These are phyloP conservation scores for Tylopilus felleus DNA, from an alignment of 768 basidiomycete genomes.

Conservation along the genomic window DNA sequence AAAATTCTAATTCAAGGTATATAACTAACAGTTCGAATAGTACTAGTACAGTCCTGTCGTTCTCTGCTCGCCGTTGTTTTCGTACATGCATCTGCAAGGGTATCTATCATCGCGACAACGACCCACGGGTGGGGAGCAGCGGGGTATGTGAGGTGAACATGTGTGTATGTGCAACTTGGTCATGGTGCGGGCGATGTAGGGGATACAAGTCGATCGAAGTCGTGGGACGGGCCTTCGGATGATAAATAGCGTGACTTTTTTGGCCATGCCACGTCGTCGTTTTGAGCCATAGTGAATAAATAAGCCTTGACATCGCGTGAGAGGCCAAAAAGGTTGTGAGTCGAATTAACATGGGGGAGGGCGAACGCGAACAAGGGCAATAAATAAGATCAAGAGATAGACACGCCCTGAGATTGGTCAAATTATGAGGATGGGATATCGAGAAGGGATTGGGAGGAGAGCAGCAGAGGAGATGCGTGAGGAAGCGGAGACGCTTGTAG, in stretches of 20 bases:
- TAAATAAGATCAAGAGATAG: constrained; percentile 30
- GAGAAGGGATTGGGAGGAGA: constrained; percentile 20
- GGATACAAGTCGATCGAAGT: constrained; percentile 28
- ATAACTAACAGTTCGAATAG: constrained; percentile 31
- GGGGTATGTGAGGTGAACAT: constrained; percentile 19
- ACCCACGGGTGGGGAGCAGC: constrained; percentile 13
- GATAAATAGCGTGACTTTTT: constrained; percentile 28
- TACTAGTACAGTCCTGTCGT: constrained; percentile 33
- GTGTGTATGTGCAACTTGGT: constrained; percentile 21
- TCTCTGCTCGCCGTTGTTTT: constrained; percentile 26
- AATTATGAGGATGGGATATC: constrained; percentile 23
- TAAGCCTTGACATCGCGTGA: constrained; percentile 25
- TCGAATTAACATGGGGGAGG: constrained; percentile 3
- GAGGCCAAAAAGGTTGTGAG: constrained; percentile 13
- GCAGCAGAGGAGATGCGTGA: constrained; percentile 28
- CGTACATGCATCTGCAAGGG: constrained; percentile 28
- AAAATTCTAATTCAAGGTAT: constrained; percentile 37
- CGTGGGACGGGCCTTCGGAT: constrained; percentile 6
- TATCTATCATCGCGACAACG: constrained; percentile 34
- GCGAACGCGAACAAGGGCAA: constrained; percentile 23
- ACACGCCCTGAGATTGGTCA: not conserved
- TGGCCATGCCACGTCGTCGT: constrained; percentile 23
- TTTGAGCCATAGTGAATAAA: constrained; percentile 32
- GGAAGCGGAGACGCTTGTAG: constrained; percentile 23
- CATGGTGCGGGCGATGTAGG: constrained; percentile 24